Evolutionary conservation across 2,329 filamentous ascomycete genomes (phyloP), one percentile per base, ranked within the genome.

Genomic region (Macrophomina tecta): DNA sequence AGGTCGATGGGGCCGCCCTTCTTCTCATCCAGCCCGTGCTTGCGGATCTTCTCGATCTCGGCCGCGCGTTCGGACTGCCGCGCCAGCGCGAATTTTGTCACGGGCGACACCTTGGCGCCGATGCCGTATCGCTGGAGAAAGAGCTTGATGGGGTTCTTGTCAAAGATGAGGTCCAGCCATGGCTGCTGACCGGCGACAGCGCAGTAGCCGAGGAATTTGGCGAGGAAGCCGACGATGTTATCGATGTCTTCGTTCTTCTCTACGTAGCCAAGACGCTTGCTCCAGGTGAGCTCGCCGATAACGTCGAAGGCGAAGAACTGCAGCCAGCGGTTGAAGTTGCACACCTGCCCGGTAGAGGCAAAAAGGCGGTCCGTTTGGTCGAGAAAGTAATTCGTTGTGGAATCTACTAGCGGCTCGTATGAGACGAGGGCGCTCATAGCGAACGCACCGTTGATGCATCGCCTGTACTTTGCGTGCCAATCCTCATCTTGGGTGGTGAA

Each of bases 281-380:
- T 89, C 79, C 91, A 93, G 0, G 90, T 93, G 72, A 93, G 86
- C 69, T 91, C 89, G 5, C 90, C 90, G 69, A 93, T 93, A 14
- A 93, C 91, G 73, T 94, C 91, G 72, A 94, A 94, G 0, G 91
- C 91, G 71, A 91, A 93, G 74, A 89, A 93, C 73, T 94, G 91
- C 67, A 94, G 80, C 91, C 91, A 93, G 67, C 83, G 82, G 1
- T 87, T 87, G 66, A 92, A 90, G 73, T 91, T 86, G 72, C 89
- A 91, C 30, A 78, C 78, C 34, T 70, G 69, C 12, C 80, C 78
- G 0, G 79, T 79, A 4, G 75, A 75, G 9, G 78, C 78, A 70
- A 80, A 85, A 38, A 80, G 72, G 28, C 77, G 72, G 52, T 80
- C 73, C 1, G 82, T 84, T 69, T 81, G 79, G 66, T 81, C 77